Conservation (phyloP, 768 basidiomycete genomes). For the Dacryopinax primogenitus region DNA sequence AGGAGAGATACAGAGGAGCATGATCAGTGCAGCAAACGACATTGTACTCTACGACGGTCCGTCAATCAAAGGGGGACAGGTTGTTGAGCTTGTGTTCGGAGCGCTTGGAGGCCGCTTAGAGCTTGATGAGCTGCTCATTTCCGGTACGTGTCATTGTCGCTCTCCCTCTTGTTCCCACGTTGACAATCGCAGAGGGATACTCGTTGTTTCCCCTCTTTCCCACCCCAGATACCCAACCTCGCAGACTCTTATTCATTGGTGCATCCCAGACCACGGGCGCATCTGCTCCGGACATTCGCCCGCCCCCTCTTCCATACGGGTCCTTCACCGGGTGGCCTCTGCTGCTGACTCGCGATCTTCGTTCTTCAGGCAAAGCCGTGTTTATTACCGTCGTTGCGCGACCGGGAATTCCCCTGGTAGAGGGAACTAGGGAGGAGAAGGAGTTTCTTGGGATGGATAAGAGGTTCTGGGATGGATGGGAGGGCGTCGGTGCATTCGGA, state of each 20-base stretch:
- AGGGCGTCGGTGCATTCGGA: not conserved
- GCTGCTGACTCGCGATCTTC: not conserved
- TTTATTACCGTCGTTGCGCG: not conserved
- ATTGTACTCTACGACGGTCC: not conserved
- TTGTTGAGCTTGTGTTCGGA: not conserved
- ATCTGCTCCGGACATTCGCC: not conserved
- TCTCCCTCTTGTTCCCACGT: not conserved
- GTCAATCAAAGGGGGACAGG: not conserved
- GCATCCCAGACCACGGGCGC: not conserved
- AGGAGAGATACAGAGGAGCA: not conserved
- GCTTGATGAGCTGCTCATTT: not conserved
- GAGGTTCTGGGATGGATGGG: constrained; percentile 7
- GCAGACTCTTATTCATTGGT: not conserved
- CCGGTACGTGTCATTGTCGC: not conserved
- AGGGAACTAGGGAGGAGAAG: not conserved
- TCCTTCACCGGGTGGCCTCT: not conserved
- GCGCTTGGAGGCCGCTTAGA: not conserved
- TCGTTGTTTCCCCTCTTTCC: not conserved
- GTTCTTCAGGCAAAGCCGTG: not conserved
- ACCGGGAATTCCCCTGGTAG: not conserved
- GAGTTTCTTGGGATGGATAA: not conserved
- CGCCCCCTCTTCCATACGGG: not conserved
- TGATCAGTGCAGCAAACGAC: not conserved
- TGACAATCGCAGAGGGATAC: not conserved
- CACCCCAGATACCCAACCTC: not conserved